Evolutionary conservation across 2,329 filamentous ascomycete genomes (phyloP), one percentile per base, ranked within the genome.

Genomic region (Exophiala sp.): DNA sequence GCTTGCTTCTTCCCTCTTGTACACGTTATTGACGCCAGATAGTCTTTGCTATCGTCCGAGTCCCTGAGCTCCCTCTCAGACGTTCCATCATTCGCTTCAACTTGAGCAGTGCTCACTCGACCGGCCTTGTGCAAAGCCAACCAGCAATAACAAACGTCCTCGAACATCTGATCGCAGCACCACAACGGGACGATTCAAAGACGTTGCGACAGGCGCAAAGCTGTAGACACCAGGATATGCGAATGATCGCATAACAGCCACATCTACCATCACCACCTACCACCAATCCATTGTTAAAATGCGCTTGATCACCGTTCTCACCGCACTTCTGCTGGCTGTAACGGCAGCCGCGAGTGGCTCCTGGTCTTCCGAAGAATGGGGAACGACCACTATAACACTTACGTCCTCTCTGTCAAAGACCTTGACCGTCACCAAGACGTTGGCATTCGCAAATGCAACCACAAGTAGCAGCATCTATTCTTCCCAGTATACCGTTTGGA

Each of bases 61-160:
- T 48, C 40, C 18, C 57, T 59, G 57, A 59, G 57, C 57, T 59
- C 57, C 57, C 57, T 59, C 57, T 59, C 57, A 55, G 57, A 54
- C 39, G 40, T 33, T 40, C 46, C 32, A 16, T 49, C 55, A 6
- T 52, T 55, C 34, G 33, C 9, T 50, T 49, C 34, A 32, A 52
- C 44, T 47, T 49, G 55, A 58, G 55, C 55, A 55, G 55, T 38
- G 50, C 57, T 58, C 55, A 38, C 44, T 54, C 55, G 52, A 14
- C 34, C 50, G 42, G 54, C 47, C 47, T 36, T 51, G 53, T 49
- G 53, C 53, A 35, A 56, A 21, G 18, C 36, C 42, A 18, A 8
- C 38, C 18, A 43, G 18, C n/a, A 36, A 32, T 33, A 40, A 18
- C 24, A 29, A 8, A 5, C 7, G 24, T 29, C 7, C 24, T 29